Evolutionary conservation across 2,329 filamentous ascomycete species (phyloP), one percentile per base, ranked within the genome.

Genomic region (Zalaria sp.): DNA sequence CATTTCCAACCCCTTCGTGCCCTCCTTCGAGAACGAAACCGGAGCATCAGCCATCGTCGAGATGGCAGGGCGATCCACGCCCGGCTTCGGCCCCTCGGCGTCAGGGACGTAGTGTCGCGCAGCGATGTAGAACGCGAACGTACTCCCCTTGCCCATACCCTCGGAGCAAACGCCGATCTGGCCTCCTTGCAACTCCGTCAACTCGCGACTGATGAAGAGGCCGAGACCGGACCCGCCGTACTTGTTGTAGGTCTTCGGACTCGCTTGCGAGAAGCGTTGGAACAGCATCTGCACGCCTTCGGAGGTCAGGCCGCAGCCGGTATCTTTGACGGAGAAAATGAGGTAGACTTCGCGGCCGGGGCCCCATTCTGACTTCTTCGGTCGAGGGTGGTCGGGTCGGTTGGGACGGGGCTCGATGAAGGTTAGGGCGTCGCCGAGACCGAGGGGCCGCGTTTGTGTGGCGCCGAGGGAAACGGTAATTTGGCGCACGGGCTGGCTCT

Each of bases 181-280:
- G 1, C 79, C 79, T 11, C 77, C 76, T 46, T 82, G 78, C 28
- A 83, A 63, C 53, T 83, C 79, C 1, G 77, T 77, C 7, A 83
- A 65, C 28, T 75, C 68, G n/a, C 77, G 68, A 35, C 74, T 79
- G 43, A 83, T 82, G 53, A 81, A 83, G 0, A 83, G 62, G 0
- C 79, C 79, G 1, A 83, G 65, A 0, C 79, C 79, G 0, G 74
- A 79, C 0, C 79, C 79, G 25, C 79, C 79, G 48, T 83, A 81
- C 45, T 79, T 72, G 32, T 79, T 71, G 47, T 81, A 77, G 0
- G 77, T 81, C 43, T 70, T 72, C 3, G 76, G 73, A 11, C 71
- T 79, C 0, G 77, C 76, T 57, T 83, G 79, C 8, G 76, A 73
- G 53, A 83, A 83, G 28, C 77, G 71, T 47, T 80, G 71, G 54